Base-by-base conservation (phyloP, 176 grass and related monocot genomes). In the Carex pumila region DNA sequence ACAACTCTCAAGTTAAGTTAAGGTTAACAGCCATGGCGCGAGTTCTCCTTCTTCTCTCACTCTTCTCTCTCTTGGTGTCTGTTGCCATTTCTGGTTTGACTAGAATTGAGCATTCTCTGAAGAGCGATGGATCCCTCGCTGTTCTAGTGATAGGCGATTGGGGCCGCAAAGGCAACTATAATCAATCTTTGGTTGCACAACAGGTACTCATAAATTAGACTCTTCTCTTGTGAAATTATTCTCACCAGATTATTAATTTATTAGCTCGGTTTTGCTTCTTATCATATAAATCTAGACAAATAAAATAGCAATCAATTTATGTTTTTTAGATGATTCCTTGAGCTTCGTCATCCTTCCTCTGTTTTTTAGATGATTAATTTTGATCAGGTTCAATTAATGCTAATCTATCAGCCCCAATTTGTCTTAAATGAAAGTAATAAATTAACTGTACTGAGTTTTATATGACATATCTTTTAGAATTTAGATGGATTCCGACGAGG, bases 141-240 rank as follows among this genome's bases (percentile, higher is more conserved):
- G 11, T 97, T 63, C 84, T 97, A 2, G 94, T 86, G 58, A 66
- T 93, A 3, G 94, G 91, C 0, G 94, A 97, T 45, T 97, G 94
- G 91, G 91, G 94, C 0, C 64, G 94, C 19, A 86, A 84, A 11
- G 94, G 94, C 12, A 77, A 85, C n/a, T 93, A 15, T 32, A 97
- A 97, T 85, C 94, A 97, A 87, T 90, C 94, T 18, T 64, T 91
- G 0, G 89, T 97, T 1, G 91, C 94, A 17, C 1, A 79, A 3
- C 94, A 97, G 87, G 94, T 95, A 39, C 1, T 18, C 1, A 70
- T 67, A 8, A 70, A 9, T 25, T 25, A n/a, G n/a, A n/a, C n/a
- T 34, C 8, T 43, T 71, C 57, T 59, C 57, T 43, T 71, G 67
- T 71, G 36, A 43, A 71, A 41, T 45, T 71, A n/a, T 49, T 72